Base-by-base conservation (phyloP, 2,329 filamentous ascomycete species). In the Ilyonectria destructans region DNA sequence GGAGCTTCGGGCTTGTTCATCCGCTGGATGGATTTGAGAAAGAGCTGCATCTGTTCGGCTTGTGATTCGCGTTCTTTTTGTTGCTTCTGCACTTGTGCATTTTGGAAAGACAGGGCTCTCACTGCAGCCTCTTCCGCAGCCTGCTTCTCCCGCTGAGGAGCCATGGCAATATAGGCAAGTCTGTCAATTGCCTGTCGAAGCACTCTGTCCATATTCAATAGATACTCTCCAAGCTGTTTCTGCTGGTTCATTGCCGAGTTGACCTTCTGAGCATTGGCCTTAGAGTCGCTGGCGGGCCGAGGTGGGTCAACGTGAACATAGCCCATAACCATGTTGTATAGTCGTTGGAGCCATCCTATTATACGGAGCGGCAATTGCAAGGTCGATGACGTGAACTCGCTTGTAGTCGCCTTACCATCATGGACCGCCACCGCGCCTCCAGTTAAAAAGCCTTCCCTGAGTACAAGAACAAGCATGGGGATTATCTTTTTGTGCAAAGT, bases 391-490 rank as follows among this genome's bases (percentile, higher is more conserved):
- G 75, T 77, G 45, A 77, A 77, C 12, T 70, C 68, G 8, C 71
- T 66, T 45, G 64, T 31, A 55, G 59, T 12, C 21, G 43, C 3
- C 4, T 57, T n/a, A 23, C 21, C 43, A 9, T 26, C 31, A 5
- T 35, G n/a, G 3, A 26, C 15, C 13, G 35, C 8, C 15, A 54
- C 33, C 31, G 56, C 40, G 12, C 71, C 58, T 26, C 75, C 71
- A 46, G 69, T 67, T 37, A 74, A 12, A 40, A 79, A 75, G 0
- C 57, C 56, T 35, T 71, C 68, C 43, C 69, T 72, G 7, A 79
- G 45, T 4, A 71, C 26, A 8, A 78, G 35, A 17, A 78, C 65
- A 7, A 77, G 58, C 62, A 77, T 70, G 3, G 78, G 78, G 6
- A 79, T 71, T 13, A 79, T 71, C 12, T 52, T 69, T 9, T 23